Percentiles rank a stretch among this genome's conserved stretches.
These are phyloP conservation scores for Botrytis aclada DNA, from an alignment of 2,329 filamentous ascomycete genomes.

Conservation along the genomic window DNA sequence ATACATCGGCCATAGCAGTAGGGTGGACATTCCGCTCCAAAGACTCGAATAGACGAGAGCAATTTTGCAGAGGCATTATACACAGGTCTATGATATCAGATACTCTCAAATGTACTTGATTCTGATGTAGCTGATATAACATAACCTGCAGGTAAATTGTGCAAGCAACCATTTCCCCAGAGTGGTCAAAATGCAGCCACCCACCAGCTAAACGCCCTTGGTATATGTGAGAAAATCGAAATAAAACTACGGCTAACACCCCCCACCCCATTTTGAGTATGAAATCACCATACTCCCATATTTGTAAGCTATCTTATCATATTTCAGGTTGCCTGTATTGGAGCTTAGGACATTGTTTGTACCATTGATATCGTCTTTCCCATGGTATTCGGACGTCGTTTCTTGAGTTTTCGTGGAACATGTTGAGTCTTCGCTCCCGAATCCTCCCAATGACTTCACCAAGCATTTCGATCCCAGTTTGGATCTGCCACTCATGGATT, in stretches of 20 bases:
- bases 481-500: conserved; percentile 54
- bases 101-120: background rate
- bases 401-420: conserved; percentile 44
- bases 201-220: conserved; percentile 15
- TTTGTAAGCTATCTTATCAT: conserved; percentile 5
- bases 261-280: background rate
- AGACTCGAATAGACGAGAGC: conserved; percentile 4
- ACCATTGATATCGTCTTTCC: conserved; percentile 9
- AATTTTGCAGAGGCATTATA: background rate
- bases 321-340: background rate
- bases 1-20: background rate
- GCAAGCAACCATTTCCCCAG: background rate
- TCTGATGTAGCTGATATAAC: background rate
- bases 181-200: background rate
- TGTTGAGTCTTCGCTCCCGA: conserved; percentile 29
- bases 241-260: conserved; percentile 1
- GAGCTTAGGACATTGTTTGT: conserved; percentile 5
- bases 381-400: conserved; percentile 38
- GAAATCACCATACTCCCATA: background rate
- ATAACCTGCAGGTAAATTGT: background rate
- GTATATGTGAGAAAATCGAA: conserved; percentile 13
- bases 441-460: conserved; percentile 51
- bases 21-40: conserved; percentile 15
- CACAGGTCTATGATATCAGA: background rate
- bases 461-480: conserved; percentile 88